Evolutionary conservation across 1,139 yeast genomes (phyloP), one percentile per base, ranked within the genome.

Genomic region (Torulaspora pretoriensis): DNA sequence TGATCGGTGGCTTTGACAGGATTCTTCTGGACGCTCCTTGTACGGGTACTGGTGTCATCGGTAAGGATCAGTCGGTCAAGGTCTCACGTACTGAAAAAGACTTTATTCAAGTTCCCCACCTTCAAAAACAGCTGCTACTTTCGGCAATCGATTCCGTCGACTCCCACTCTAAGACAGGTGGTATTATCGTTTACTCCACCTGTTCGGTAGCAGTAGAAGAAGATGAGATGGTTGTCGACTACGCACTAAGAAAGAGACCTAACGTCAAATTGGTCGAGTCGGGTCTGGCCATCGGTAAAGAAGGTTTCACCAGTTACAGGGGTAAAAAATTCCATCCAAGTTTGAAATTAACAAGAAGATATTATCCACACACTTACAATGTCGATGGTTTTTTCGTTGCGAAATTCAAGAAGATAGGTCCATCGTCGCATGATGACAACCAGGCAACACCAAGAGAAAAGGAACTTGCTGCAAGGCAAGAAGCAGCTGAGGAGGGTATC

Each of bases 371-470:
- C 68, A 90, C 96, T 26, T 92, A 92, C 67, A 94, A 94, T 67
- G 98, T 94, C 44, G 99, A 94, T 69, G 99, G 99, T 29, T 94
- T 94, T 75, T 94, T 74, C 66, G 98, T 94, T 49, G 98, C 99
- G 48, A 92, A 92, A 65, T 87, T 94, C 73, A 81, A 87, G 70
- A 94, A 94, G 77, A 81, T 80, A 53, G 95, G 92, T 1, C 74
- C 96, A 48, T 82, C 95, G 51, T 83, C 90, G 40, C 87, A 81
- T 56, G 94, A 84, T 68, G 77, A 80, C 47, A 81, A 90, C 50
- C 86, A 84, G 71, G 90, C 94, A 6, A 92, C 95, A 56, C 95
- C 96, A 35, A 77, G 75, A 61, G 97, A 87, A 69, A 87, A 87
- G 73, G 96, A 87, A 67, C 72, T 74, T 32, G 69, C 77, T 49